Conservation (phyloP, 495 filamentous ascomycete genomes). For the Hypoxylon rickii region DNA sequence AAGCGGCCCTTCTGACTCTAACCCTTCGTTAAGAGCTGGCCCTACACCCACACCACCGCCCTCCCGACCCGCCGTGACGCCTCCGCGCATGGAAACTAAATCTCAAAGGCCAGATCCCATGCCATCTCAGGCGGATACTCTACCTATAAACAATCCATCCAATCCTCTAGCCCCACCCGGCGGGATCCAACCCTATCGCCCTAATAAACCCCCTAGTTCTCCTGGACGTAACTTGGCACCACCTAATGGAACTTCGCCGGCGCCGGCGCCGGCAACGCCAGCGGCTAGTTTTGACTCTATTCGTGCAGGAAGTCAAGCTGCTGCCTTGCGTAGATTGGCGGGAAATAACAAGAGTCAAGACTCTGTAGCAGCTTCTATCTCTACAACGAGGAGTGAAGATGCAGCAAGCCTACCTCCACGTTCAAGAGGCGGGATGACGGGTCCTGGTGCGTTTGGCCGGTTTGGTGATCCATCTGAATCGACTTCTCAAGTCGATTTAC, state of each 20-base stretch:
- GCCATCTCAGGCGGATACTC: slow-evolving; percentile 23
- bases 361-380: slow-evolving; percentile 51
- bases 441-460: slow-evolving; percentile 40
- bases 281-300: slow-evolving; percentile 50
- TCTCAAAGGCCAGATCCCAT: slow-evolving; percentile 20
- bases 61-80: slow-evolving; percentile 44
- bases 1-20: slow-evolving; percentile 42
- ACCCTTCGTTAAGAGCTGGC: slow-evolving; percentile 21
- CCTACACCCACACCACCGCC: slow-evolving; percentile 37
- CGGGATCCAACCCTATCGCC: slow-evolving; percentile 26
- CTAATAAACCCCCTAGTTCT: slow-evolving; percentile 27
- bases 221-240: slow-evolving; percentile 40
- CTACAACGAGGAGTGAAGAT: slow-evolving; percentile 53
- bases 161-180: slow-evolving; percentile 9
- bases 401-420: slow-evolving; percentile 51
- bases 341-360: slow-evolving; percentile 61
- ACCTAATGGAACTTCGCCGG: slow-evolving; percentile 49
- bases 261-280: slow-evolving; percentile 6
- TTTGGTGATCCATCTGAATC: slow-evolving; percentile 45
- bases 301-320: slow-evolving; percentile 46
- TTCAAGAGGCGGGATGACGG: slow-evolving; percentile 52
- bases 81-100: slow-evolving; percentile 37
- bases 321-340: slow-evolving; percentile 50
- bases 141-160: slow-evolving; percentile 25
- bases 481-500: slow-evolving; percentile 49